Percentiles rank a stretch among this genome's conserved stretches.
Evolutionary conservation across 139 green algal genomes (phyloP).

Genomic region (Yamagishiella unicocca): DNA sequence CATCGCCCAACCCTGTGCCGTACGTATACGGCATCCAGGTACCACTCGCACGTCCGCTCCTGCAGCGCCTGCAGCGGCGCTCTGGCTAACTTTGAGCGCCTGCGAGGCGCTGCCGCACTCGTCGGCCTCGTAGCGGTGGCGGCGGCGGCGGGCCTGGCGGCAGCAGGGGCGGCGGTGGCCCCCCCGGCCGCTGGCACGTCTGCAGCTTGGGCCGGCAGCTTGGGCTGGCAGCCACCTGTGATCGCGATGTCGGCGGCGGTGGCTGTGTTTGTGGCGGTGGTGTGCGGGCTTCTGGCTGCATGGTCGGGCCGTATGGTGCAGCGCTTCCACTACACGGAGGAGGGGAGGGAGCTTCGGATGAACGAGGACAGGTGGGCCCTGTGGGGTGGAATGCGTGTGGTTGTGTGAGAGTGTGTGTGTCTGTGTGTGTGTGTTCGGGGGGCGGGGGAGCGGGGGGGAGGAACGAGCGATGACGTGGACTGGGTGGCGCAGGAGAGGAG

Average conservation of each 20-base stretch:
- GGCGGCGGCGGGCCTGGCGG: not conserved
- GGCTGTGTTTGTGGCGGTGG: not conserved
- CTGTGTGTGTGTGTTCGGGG: no score
- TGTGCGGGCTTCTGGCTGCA: not conserved
- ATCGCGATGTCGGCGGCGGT: not conserved
- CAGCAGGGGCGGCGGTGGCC: not conserved
- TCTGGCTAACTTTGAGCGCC: not conserved
- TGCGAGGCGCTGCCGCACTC: not conserved
- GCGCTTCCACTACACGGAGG: slow-evolving; percentile 22
- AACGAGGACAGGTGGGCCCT: slow-evolving; percentile 6
- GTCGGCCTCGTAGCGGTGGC: not conserved
- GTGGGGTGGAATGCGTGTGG: no score
- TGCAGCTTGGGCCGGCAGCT: no score
- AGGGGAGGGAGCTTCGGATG: slow-evolving; percentile 12
- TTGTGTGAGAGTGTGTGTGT: no score
- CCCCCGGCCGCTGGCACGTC: no score
- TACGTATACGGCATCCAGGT: not conserved
- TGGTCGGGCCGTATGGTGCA: not conserved
- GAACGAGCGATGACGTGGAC: no score
- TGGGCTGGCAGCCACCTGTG: no score
- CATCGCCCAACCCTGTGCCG: not conserved
- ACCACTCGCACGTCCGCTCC: slow-evolving; percentile 24
- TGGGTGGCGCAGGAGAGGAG: no score
- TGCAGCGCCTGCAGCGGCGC: slow-evolving; percentile 35
- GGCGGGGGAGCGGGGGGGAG: no score